phyloP scores from a whole-genome alignment of 495 filamentous ascomycete genomes.

The Neurospora cerealis region DNA sequence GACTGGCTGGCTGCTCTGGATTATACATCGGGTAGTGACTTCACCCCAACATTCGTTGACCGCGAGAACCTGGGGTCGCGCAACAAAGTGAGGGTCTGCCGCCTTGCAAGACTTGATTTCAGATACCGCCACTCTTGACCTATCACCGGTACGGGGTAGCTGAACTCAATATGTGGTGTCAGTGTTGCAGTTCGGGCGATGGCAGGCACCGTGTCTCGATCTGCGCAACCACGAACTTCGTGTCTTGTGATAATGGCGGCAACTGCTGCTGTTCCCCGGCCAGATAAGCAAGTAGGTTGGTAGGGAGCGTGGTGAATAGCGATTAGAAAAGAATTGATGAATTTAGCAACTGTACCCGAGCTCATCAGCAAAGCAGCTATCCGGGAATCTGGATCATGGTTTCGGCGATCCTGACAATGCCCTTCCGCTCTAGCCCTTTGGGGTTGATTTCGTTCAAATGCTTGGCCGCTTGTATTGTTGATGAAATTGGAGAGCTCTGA shows the following conservation, averaged over 20 bases:
- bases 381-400: neutral
- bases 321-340: neutral
- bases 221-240: conserved; percentile 10
- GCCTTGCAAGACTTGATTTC: neutral
- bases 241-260: conserved; percentile 4
- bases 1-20: neutral
- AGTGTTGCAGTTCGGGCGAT: conserved; percentile 17
- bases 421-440: neutral
- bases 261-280: neutral
- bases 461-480: neutral
- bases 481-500: neutral
- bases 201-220: conserved; percentile 19
- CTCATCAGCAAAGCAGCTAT: neutral
- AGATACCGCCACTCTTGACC: neutral
- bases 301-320: neutral
- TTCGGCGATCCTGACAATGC: neutral
- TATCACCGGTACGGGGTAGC: neutral
- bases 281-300: neutral
- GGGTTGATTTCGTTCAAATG: neutral
- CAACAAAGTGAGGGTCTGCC: conserved; percentile 6
- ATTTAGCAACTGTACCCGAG: neutral
- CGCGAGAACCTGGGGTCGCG: neutral
- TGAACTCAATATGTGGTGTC: neutral
- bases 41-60: neutral
- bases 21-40: neutral